Base-by-base conservation (phyloP, 1,284 basidiomycete genomes). In the Tylopilus sp. region DNA sequence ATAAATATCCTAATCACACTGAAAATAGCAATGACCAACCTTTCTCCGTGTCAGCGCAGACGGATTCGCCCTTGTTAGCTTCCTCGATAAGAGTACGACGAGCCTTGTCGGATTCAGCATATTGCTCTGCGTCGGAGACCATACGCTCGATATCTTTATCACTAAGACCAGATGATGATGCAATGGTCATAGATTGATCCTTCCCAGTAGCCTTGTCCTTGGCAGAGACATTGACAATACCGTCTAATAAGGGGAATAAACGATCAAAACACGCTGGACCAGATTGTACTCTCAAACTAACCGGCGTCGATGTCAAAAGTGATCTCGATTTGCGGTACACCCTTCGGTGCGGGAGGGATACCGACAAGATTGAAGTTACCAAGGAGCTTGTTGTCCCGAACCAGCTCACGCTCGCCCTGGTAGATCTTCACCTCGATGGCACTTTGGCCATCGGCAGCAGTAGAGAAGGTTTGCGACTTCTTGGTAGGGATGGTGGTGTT, bases 401-500 rank as follows among this genome's bases (percentile, higher is more conserved):
- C 95, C 72, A 99, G 91, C 82, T 98, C 96, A 87, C 97, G 96
- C 86, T 99, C 98, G 78, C 97, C 97, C 84, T 99, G 96, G 87
- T 91, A 98, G 74, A 98, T 95, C 89, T 98, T 97, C 82, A 98
- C 95, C 81, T 97, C 95, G 69, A 98, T 97, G 49, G 96, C 95
- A 44, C 93, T 97, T 84, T 97, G 98, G 69, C 95, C 92, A 73
- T 98, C 95, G 66, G 95, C 97, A 57, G 97, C 97, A 29, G 98
- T 99, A 26, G 97, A 99, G 89, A 99, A 99, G 63, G 94, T 93
- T 81, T 99, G 97, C 6, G 95, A 96, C 90, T 99, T 99, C 90
- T 99, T 99, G 77, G 97, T 99, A 26, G 97, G 97, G 83, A 99
- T 99, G 68, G 97, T 99, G 24, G 97, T 99, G 87, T 99, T 99